Conservation (phyloP, 73 alveolate genomes). For the Symbiodinium pilosum region DNA sequence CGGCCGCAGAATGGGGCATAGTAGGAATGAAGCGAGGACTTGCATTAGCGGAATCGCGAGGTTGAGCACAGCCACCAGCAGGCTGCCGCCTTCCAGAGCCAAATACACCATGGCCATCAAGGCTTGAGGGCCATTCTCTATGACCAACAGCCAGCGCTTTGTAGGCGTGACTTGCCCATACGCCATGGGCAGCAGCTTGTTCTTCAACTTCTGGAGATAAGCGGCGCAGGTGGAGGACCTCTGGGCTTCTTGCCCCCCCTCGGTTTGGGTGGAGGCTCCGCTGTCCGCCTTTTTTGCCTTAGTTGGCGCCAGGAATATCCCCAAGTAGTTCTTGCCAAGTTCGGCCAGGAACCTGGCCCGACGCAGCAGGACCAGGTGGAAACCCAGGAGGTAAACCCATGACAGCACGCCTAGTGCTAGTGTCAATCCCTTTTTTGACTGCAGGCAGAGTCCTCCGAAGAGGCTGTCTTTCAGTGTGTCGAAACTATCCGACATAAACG, state of each 20-base stretch:
- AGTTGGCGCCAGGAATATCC: not conserved
- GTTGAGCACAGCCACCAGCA: not conserved
- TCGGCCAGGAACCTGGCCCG: not conserved
- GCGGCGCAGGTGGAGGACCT: not conserved
- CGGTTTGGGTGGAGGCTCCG: not conserved
- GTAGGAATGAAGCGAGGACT: not conserved
- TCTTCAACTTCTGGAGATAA: not conserved
- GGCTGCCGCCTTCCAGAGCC: not conserved
- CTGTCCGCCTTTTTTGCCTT: not conserved
- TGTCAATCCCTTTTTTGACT: not conserved
- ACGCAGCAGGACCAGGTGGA: not conserved
- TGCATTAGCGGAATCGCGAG: not conserved
- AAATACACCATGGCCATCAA: not conserved
- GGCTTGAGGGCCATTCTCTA: not conserved
- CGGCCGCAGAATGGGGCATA: not conserved
- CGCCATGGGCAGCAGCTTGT: not conserved
- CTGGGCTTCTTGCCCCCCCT: not conserved
- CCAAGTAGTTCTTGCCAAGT: not conserved
- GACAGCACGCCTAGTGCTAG: not conserved
- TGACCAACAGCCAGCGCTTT: not conserved
- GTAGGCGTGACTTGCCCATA: not conserved
- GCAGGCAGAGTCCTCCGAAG: constrained; percentile 2
- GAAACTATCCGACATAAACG: not conserved
- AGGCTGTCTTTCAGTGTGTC: not conserved
- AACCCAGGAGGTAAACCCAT: not conserved